These are phyloP conservation scores for Cydonia oblonga DNA, from an alignment of 331 rosid species.

Conservation along the genomic window DNA sequence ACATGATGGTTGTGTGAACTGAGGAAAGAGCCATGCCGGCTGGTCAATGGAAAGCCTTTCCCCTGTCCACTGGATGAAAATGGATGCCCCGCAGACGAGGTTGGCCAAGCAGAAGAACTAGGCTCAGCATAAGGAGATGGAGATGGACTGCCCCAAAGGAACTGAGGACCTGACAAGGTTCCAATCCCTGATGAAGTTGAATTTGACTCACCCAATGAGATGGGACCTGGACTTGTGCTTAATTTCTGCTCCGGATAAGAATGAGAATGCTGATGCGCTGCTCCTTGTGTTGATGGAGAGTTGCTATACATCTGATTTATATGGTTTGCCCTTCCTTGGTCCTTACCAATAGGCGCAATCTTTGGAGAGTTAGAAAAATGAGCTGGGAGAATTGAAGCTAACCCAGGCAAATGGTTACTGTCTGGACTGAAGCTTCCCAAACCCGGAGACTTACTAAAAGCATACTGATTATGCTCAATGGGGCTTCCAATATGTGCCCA, in stretches of 20 bases:
- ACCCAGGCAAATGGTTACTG: conserved; percentile 62
- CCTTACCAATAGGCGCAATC: conserved; percentile 92
- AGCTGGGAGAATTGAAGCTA: conserved; percentile 76
- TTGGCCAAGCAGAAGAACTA: conserved; percentile 62
- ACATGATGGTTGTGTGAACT: conserved; percentile 62
- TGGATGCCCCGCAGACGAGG: conserved; percentile 51
- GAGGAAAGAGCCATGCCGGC: conserved; percentile 44
- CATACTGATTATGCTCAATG: conserved; percentile 53
- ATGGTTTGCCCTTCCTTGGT: conserved; percentile 52
- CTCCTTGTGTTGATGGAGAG: conserved; percentile 45
- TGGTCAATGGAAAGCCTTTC: conserved; percentile 47
- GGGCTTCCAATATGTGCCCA: conserved; percentile 83
- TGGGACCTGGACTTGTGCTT: conserved; percentile 55
- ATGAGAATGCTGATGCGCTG: conserved; percentile 46
- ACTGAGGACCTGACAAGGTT: conserved; percentile 82
- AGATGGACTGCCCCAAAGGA: conserved; percentile 93
- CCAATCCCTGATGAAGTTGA: conserved; percentile 63
- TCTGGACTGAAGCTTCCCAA: conserved; percentile 55
- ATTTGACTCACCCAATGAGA: conserved; percentile 44
- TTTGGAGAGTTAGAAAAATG: conserved; percentile 55
- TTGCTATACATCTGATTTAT: conserved; percentile 35
- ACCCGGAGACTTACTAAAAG: conserved; percentile 63
- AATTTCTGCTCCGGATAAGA: conserved; percentile 61
- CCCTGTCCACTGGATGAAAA: conserved; percentile 65
- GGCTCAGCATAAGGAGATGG: conserved; percentile 57